Evolutionary conservation across 169 alveolate genomes (phyloP).

Genomic region (Neospora caninum): DNA sequence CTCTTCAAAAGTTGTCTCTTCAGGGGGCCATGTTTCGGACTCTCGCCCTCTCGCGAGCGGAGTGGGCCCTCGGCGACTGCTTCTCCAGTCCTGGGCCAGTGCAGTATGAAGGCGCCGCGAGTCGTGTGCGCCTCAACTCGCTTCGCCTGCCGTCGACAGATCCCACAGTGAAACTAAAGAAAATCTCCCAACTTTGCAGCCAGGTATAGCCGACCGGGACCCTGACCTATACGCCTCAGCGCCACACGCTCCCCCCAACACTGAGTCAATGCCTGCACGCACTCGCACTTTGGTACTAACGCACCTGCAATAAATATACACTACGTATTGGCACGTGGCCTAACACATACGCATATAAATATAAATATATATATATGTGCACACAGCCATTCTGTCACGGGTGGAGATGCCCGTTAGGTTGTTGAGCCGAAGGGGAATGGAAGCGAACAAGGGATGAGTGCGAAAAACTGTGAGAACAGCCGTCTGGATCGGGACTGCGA

Average conservation of each 20-base stretch:
- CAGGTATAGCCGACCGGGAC: background rate
- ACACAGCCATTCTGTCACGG: background rate
- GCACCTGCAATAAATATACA: too few relatives aligned
- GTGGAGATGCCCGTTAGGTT: too few relatives aligned
- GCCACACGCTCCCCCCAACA: too few relatives aligned
- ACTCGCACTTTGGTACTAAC: too few relatives aligned
- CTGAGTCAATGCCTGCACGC: too few relatives aligned
- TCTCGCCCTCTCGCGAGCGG: constrained; percentile 42
- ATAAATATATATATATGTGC: background rate
- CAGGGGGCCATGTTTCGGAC: constrained; percentile 48
- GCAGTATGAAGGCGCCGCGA: constrained; percentile 66
- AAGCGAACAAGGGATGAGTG: too few relatives aligned
- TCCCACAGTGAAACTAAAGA: constrained; percentile 36
- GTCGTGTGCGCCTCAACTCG: background rate
- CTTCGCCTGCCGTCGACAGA: constrained; percentile 42
- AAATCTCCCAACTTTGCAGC: background rate
- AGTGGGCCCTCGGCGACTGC: constrained; percentile 75
- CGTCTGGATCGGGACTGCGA: too few relatives aligned
- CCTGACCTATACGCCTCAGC: too few relatives aligned
- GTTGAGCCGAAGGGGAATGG: too few relatives aligned
- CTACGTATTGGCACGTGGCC: too few relatives aligned
- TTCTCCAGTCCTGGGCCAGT: constrained; percentile 82
- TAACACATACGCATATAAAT: background rate
- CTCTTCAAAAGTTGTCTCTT: constrained; percentile 74
- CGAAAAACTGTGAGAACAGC: too few relatives aligned